Evolutionary conservation across 169 alveolate genomes (phyloP).

Genomic region (Babesia sp.): DNA sequence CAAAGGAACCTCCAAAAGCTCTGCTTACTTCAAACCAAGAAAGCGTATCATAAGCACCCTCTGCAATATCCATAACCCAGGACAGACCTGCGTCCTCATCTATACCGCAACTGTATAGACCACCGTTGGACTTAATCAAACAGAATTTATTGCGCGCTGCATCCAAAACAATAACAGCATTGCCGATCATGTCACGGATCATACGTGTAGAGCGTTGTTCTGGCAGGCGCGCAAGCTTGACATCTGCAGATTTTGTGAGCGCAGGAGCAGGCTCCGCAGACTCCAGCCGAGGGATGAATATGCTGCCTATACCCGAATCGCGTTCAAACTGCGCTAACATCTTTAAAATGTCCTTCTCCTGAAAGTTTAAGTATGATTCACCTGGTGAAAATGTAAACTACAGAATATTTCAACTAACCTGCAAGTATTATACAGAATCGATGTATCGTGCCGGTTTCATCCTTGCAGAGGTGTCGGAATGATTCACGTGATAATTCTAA

Average conservation of each 20-base stretch:
- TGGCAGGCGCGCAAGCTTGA: constrained; percentile 26
- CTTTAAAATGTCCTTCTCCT: background rate
- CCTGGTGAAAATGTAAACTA: background rate
- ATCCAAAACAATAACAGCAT: constrained; percentile 10
- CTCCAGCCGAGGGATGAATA: background rate
- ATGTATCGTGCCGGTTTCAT: background rate
- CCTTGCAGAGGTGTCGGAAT: background rate
- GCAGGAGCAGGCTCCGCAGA: constrained; percentile 1
- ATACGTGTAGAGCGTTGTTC: background rate
- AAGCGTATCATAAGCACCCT: constrained; percentile 44
- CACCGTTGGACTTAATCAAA: background rate
- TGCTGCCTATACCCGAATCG: constrained; percentile 9
- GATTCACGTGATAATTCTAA: constrained; percentile 7
- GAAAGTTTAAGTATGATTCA: background rate
- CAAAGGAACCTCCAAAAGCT: constrained; percentile 20
- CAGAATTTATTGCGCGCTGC: constrained; percentile 27
- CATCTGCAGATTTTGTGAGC: constrained; percentile 11
- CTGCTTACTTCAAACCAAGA: constrained; percentile 11
- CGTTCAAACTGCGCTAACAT: background rate
- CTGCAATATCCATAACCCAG: constrained; percentile 12
- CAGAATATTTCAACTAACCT: background rate
- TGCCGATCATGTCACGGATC: background rate
- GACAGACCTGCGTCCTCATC: constrained; percentile 9
- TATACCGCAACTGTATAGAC: constrained; percentile 8
- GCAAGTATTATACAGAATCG: constrained; percentile 11